A percentile compares a stretch with the other conserved stretches of the same genome.
Conservation (phyloP, 345 rosid genomes). For the Triadica sebifera region DNA sequence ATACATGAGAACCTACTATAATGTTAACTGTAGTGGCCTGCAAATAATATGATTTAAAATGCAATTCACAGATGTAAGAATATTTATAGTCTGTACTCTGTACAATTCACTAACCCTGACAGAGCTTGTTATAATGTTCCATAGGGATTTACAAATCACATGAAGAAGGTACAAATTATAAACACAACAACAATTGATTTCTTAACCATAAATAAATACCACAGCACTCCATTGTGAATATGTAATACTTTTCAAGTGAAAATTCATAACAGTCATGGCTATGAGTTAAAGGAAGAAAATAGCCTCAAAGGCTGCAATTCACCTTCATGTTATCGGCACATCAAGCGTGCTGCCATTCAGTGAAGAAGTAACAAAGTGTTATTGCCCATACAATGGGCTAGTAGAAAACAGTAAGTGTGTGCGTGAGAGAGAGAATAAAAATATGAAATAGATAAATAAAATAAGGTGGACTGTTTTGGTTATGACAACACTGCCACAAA, state of each 20-base stretch:
- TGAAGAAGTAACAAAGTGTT: conserved; percentile 6
- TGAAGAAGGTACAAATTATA: background rate
- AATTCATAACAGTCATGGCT: background rate
- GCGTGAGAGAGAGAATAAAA: background rate
- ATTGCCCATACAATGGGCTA: background rate
- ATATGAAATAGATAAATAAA: background rate
- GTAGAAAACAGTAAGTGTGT: background rate
- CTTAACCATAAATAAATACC: background rate
- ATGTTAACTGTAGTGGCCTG: conserved; percentile 86
- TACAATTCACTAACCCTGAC: background rate
- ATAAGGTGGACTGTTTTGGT: no score
- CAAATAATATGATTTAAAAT: conserved; percentile 16
- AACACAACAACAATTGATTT: background rate
- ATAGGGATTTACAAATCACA: background rate
- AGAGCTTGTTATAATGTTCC: background rate
- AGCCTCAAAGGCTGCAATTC: background rate
- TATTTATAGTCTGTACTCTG: background rate
- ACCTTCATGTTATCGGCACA: background rate
- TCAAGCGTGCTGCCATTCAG: background rate
- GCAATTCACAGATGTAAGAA: background rate
- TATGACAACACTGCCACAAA: background rate
- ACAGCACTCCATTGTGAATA: background rate
- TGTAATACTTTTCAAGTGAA: no score
- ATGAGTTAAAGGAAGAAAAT: background rate
- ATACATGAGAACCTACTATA: conserved; percentile 92